These are phyloP conservation scores for Flueggea neowawraea DNA, from an alignment of 441 rosid species.

Conservation along the genomic window DNA sequence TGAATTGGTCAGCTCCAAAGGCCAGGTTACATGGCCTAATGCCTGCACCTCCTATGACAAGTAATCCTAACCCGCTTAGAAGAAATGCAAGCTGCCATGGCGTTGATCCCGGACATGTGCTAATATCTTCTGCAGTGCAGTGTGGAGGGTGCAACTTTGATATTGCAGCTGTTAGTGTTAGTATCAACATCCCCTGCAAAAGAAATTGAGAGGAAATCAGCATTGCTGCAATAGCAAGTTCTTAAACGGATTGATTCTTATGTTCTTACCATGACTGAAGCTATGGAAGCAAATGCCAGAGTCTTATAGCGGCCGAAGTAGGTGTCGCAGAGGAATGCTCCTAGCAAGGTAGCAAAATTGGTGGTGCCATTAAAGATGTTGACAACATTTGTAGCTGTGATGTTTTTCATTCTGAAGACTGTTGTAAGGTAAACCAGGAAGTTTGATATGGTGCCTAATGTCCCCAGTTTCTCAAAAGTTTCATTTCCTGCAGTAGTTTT, in stretches of 20 bases:
- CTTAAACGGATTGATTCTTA: too few relatives aligned
- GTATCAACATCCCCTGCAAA: constrained; percentile 49
- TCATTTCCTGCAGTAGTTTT: constrained; percentile 48
- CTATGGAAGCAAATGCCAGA: constrained; percentile 47
- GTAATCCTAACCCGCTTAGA: constrained; percentile 34
- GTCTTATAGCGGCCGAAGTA: constrained; percentile 74
- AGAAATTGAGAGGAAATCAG: not conserved
- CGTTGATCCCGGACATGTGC: constrained; percentile 46
- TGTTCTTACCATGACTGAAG: constrained; percentile 51
- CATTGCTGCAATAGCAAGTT: too few relatives aligned
- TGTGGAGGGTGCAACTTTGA: constrained; percentile 47
- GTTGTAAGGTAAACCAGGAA: constrained; percentile 60
- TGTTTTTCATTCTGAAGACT: constrained; percentile 62
- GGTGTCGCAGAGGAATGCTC: constrained; percentile 65
- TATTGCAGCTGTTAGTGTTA: constrained; percentile 57
- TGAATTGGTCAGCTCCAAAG: constrained; percentile 75
- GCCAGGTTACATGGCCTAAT: constrained; percentile 75
- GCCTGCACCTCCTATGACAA: constrained; percentile 65
- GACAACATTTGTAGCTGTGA: constrained; percentile 54
- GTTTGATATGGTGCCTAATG: constrained; percentile 54
- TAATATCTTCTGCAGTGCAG: constrained; percentile 26
- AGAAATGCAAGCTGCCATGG: constrained; percentile 48
- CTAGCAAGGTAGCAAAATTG: constrained; percentile 55
- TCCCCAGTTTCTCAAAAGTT: constrained; percentile 71
- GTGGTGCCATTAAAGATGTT: constrained; percentile 62